These are phyloP conservation scores for Pseudocohnilembus persalinus DNA, from an alignment of 169 alveolate species.

Conservation along the genomic window DNA sequence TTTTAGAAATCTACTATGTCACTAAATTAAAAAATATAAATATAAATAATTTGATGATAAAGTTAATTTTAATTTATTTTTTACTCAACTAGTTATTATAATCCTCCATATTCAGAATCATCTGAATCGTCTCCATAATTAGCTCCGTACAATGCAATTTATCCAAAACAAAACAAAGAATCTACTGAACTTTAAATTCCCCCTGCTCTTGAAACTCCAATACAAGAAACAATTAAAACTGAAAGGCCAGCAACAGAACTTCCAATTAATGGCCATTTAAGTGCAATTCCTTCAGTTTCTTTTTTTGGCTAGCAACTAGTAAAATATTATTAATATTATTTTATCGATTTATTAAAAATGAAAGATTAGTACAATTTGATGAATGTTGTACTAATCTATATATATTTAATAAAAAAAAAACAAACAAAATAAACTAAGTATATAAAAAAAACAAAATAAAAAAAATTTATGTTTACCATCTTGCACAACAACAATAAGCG, in stretches of 20 bases:
- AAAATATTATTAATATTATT: no score
- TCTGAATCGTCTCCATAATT: not conserved
- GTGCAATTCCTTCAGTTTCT: not conserved
- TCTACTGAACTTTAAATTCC: not conserved
- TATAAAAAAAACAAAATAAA: no score
- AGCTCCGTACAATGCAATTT: not conserved
- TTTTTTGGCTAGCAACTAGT: not conserved
- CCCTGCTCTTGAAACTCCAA: not conserved
- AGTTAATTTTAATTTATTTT: not conserved
- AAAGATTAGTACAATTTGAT: no score
- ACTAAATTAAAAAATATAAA: not conserved
- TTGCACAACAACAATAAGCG: no score
- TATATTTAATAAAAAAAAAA: no score
- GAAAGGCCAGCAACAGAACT: not conserved
- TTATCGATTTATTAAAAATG: no score
- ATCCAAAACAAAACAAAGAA: not conserved
- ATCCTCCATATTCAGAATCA: not conserved
- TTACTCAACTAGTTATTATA: not conserved
- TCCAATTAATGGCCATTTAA: not conserved
- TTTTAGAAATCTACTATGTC: not conserved
- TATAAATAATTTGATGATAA: not conserved
- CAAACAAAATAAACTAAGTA: no score
- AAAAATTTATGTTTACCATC: no score
- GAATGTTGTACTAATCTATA: no score
- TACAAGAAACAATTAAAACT: no score